phyloP scores from a whole-genome alignment of 805 yeast species.

The Saccharomycopsis sp. region DNA sequence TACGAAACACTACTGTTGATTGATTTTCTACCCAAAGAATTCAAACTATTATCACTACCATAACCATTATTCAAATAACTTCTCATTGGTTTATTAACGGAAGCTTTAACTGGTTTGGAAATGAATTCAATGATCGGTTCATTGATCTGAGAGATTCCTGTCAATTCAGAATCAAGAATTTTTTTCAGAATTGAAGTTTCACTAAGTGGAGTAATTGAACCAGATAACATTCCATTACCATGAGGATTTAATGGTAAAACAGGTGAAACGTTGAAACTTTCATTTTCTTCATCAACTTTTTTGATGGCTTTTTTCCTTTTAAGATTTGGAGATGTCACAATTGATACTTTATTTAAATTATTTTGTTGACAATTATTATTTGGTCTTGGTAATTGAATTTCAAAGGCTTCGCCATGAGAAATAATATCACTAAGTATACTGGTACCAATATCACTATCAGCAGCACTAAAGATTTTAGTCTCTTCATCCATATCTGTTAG shows the following conservation, averaged over 20 bases:
- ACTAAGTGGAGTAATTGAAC: too few relatives aligned
- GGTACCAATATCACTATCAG: conserved; percentile 1
- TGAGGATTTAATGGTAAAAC: conserved; percentile 10
- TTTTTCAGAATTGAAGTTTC: background rate
- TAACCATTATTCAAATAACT: too few relatives aligned
- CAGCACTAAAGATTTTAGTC: background rate
- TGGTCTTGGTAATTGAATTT: conserved; percentile 3
- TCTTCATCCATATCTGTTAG: background rate
- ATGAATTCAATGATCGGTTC: too few relatives aligned
- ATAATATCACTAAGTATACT: conserved; percentile 3
- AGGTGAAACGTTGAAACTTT: conserved; percentile 2
- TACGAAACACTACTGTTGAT: too few relatives aligned
- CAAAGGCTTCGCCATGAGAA: conserved; percentile 6
- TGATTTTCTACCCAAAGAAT: too few relatives aligned
- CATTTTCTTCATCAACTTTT: background rate
- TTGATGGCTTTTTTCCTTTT: too few relatives aligned
- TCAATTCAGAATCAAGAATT: too few relatives aligned
- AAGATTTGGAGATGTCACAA: background rate
- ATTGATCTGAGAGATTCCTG: too few relatives aligned
- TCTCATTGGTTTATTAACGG: too few relatives aligned
- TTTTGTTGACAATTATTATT: background rate
- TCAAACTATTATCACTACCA: too few relatives aligned
- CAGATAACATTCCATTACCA: conserved; percentile 5
- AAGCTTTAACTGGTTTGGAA: too few relatives aligned
- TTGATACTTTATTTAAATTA: too few relatives aligned